Conservation (phyloP, 2,329 filamentous ascomycete species). For the Plenodomus biglobosus region DNA sequence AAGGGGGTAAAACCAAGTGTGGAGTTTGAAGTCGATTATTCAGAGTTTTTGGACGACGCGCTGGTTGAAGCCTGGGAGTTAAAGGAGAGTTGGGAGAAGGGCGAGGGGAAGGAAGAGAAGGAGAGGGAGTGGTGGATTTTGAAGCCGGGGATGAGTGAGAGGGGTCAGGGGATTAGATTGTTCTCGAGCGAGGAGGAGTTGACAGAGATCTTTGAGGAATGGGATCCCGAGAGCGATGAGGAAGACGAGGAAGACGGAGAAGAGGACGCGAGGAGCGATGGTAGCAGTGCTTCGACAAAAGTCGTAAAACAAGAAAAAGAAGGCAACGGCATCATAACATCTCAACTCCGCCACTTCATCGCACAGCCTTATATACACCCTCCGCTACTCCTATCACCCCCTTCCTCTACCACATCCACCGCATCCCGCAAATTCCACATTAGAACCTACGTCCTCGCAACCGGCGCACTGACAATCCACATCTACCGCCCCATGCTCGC, state of each 20-base stretch:
- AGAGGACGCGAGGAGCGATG: conserved; percentile 41
- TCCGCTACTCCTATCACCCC: conserved; percentile 68
- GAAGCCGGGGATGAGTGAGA: conserved; percentile 96
- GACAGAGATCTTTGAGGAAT: conserved; percentile 85
- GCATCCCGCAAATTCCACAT: conserved; percentile 85
- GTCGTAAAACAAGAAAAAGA: conserved; percentile 39
- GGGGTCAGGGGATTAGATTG: conserved; percentile 87
- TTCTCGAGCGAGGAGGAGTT: conserved; percentile 85
- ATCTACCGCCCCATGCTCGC: conserved; percentile 92
- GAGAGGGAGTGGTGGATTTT: conserved; percentile 90
- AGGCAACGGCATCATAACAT: conserved; percentile 69
- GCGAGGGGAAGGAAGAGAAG: conserved; percentile 53
- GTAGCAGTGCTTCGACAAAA: conserved; percentile 38
- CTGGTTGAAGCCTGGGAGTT: conserved; percentile 88
- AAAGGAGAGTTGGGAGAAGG: conserved; percentile 72
- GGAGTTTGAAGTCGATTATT: conserved; percentile 92
- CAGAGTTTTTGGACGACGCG: conserved; percentile 93
- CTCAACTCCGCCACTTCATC: conserved; percentile 92
- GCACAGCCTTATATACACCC: conserved; percentile 93
- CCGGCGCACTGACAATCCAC: conserved; percentile 76
- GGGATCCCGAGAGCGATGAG: conserved; percentile 75
- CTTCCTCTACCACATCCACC: conserved; percentile 5
- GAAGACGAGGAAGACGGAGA: conserved; percentile 53
- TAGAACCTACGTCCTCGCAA: conserved; percentile 82
- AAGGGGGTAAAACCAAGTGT: conserved; percentile 75